Conservation (phyloP, 306 rosid species). For the Carpinus fangiana region DNA sequence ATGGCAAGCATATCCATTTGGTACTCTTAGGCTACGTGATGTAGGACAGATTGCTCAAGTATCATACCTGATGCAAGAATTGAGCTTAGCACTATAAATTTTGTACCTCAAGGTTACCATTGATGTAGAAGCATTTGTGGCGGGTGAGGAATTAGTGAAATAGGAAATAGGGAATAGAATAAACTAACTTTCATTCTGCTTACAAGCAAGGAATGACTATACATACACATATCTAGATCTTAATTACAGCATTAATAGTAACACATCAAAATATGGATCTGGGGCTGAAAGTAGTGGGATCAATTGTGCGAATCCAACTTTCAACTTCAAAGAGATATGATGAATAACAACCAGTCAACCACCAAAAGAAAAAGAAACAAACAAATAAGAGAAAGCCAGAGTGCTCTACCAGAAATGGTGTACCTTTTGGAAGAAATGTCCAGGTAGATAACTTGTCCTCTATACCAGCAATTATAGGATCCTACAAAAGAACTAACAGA, state of each 20-base stretch:
- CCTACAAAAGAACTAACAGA: slow-evolving; percentile 49
- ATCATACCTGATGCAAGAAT: not conserved
- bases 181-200: not conserved
- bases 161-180: not conserved
- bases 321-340: not conserved
- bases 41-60: not conserved
- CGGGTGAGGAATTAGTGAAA: not conserved
- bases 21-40: not conserved
- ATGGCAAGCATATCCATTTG: not conserved
- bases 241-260: not conserved
- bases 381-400: not conserved
- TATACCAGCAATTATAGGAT: slow-evolving; percentile 83
- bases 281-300: not conserved
- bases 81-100: not conserved
- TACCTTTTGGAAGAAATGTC: slow-evolving; percentile 99
- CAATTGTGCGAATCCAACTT: not conserved
- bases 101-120: not conserved
- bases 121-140: not conserved
- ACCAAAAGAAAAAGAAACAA: not conserved
- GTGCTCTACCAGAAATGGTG: slow-evolving; percentile 10
- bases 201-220: not conserved
- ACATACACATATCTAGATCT: not conserved
- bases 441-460: slow-evolving; percentile 93
- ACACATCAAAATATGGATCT: not conserved
- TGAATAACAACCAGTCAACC: not conserved